Base-by-base conservation (phyloP, 495 filamentous ascomycete genomes). In the Jackrogersella minutella region DNA sequence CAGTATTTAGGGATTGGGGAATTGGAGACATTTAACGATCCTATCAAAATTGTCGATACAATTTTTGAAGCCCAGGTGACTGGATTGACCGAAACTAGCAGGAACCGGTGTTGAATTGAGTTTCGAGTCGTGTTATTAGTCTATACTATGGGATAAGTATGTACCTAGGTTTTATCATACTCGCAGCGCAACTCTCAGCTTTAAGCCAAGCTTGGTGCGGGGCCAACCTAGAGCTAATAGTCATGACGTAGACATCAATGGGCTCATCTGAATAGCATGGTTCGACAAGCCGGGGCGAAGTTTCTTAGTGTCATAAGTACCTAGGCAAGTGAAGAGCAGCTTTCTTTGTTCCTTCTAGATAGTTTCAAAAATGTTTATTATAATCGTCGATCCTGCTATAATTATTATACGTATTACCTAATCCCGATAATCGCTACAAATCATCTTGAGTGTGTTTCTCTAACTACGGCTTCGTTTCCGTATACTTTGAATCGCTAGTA, bases 221-320 rank as follows among this genome's bases (percentile, higher is more conserved):
- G 46, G 46, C 43, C 22, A 40, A 41, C 5, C 30, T 28, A 10
- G 43, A 47, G 41, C 21, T 41, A 30, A 37, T 28, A 19, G 14
- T 17, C 7, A 64, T 64, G 62, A 64, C 62, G 62, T 64, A 64
- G n/a, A 13, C 10, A 24, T 46, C 19, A 24, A 36, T 43, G 9
- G 30, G 21, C 44, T 58, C 37, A 41, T 33, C 58, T n/a, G n/a
- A n/a, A n/a, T 44, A 58, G 53, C 62, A 57, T 36, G 53, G 24
- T 33, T 33, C 22, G 21, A 46, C 52, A 5, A 6, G 49, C 41
- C 61, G 52, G 52, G 52, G 34, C 43, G 37, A 57, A 57, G 3
- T 41, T 16, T 64, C 61, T 26, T 54, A 26, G 21, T 40, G 30
- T 13, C 30, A 34, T 19, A 16, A 34, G 28, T n/a, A n/a, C n/a